Conservation (phyloP, 805 yeast species). For the Wickerhamomyces hampshirensis region DNA sequence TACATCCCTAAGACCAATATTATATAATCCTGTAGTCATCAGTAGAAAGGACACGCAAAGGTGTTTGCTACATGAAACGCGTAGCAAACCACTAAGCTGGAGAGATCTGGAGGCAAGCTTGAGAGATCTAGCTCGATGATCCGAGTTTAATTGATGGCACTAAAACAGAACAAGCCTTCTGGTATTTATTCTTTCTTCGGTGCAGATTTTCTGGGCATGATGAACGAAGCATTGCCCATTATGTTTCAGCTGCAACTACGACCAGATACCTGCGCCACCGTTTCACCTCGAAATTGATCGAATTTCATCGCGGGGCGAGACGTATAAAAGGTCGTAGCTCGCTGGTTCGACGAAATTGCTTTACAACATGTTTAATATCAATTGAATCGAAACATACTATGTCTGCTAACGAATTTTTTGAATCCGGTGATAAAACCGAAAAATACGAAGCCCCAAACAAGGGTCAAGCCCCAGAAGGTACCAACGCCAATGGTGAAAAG, state of each 20-base stretch:
- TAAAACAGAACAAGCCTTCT: too few relatives aligned
- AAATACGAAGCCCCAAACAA: conserved; percentile 15
- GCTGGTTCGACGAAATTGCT: neutral
- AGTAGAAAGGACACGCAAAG: too few relatives aligned
- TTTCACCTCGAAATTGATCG: conserved; percentile 5
- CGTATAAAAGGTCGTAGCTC: conserved; percentile 3
- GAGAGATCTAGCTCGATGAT: too few relatives aligned
- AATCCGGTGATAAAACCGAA: conserved; percentile 12
- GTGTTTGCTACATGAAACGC: too few relatives aligned
- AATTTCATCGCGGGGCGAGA: conserved; percentile 6
- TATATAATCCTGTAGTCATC: too few relatives aligned
- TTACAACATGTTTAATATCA: neutral
- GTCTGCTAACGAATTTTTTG: conserved; percentile 56
- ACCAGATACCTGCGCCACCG: too few relatives aligned
- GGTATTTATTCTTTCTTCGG: too few relatives aligned
- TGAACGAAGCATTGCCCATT: neutral
- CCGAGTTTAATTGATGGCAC: too few relatives aligned
- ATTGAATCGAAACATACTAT: conserved; percentile 23
- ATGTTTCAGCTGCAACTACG: neutral
- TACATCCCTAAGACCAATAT: too few relatives aligned
- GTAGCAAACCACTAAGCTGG: too few relatives aligned
- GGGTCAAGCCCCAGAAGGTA: conserved; percentile 6
- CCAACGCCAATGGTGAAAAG: conserved; percentile 26
- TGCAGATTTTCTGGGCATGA: neutral
- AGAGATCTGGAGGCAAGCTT: too few relatives aligned